Percentiles rank a stretch among this genome's conserved stretches.
These are phyloP conservation scores for Coemansia sp. DNA, from an alignment of 192 early-diverging fungal genomes.

Conservation along the genomic window DNA sequence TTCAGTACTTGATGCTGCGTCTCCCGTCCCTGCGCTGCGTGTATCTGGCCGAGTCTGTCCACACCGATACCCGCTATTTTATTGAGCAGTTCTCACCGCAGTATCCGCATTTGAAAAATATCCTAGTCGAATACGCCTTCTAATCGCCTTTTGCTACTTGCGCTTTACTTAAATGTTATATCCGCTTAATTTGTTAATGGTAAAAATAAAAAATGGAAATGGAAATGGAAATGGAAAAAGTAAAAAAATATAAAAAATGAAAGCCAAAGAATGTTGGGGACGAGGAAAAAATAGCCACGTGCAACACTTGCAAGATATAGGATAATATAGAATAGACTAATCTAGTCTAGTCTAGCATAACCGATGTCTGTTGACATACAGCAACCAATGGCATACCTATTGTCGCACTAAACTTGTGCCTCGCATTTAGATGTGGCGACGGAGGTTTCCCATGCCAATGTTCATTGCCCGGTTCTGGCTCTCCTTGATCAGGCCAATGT, in stretches of 20 bases:
- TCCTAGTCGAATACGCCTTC: background rate
- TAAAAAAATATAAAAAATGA: constrained; percentile 3
- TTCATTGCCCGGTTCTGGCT: constrained; percentile 47
- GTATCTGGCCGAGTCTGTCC: background rate
- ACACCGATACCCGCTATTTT: background rate
- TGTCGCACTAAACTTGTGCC: background rate
- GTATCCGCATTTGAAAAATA: background rate
- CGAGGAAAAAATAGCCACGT: too few species aligned
- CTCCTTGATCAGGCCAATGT: constrained; percentile 31
- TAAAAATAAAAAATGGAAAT: background rate
- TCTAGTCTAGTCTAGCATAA: too few species aligned
- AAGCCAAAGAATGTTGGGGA: background rate
- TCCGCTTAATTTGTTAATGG: constrained; percentile 6
- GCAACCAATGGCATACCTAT: too few species aligned
- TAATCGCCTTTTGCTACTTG: background rate
- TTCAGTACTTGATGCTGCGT: constrained; percentile 3
- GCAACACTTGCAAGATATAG: too few species aligned
- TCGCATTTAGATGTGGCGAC: constrained; percentile 20
- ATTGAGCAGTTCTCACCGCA: background rate
- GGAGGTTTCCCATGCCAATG: constrained; percentile 45
- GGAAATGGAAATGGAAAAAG: background rate
- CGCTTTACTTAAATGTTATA: background rate
- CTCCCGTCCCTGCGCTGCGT: background rate
- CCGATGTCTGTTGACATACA: too few species aligned
- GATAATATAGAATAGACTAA: too few species aligned